A percentile compares a stretch with the other conserved stretches of the same genome.
Evolutionary conservation across 2,329 filamentous ascomycete species (phyloP).

Genomic region (Paradendryphiella salina): DNA sequence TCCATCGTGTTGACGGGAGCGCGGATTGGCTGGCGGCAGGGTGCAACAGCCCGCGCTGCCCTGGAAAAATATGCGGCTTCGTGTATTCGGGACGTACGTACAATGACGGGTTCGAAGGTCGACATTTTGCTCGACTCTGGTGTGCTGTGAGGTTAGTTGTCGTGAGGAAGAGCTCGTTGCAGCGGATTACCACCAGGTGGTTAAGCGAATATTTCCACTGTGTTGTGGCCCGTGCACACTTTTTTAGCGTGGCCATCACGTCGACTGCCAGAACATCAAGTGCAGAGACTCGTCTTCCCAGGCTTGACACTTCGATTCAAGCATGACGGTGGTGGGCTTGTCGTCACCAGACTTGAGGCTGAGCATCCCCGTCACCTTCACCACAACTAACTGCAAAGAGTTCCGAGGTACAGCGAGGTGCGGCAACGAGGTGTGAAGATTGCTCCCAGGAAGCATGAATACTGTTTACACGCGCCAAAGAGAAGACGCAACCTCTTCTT

Average conservation of each 20-base stretch:
- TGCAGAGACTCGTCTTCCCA: no score
- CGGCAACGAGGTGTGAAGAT: no score
- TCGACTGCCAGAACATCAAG: neutral
- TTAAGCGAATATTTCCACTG: slow-evolving; percentile 13
- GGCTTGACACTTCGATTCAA: no score
- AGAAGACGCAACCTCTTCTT: no score
- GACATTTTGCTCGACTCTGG: slow-evolving; percentile 59
- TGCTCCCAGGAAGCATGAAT: no score
- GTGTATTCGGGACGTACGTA: slow-evolving; percentile 51
- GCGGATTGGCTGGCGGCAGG: slow-evolving; percentile 12
- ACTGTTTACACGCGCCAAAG: no score
- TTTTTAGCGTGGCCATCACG: slow-evolving; percentile 9
- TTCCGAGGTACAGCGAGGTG: no score
- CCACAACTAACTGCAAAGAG: no score
- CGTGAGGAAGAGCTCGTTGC: slow-evolving; percentile 19
- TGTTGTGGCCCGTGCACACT: slow-evolving; percentile 10
- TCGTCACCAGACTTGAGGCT: no score
- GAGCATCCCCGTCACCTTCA: no score
- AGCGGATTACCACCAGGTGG: slow-evolving; percentile 10
- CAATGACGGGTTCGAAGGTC: slow-evolving; percentile 67
- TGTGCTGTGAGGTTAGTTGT: slow-evolving; percentile 42
- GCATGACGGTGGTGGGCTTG: no score
- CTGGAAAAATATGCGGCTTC: slow-evolving; percentile 4
- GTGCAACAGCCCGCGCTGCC: slow-evolving; percentile 14
- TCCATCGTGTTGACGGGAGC: slow-evolving; percentile 9